A percentile compares a stretch with the other conserved stretches of the same genome.
phyloP scores from a whole-genome alignment of 176 grass and related monocot genomes.

The Ensete ventricosum region DNA sequence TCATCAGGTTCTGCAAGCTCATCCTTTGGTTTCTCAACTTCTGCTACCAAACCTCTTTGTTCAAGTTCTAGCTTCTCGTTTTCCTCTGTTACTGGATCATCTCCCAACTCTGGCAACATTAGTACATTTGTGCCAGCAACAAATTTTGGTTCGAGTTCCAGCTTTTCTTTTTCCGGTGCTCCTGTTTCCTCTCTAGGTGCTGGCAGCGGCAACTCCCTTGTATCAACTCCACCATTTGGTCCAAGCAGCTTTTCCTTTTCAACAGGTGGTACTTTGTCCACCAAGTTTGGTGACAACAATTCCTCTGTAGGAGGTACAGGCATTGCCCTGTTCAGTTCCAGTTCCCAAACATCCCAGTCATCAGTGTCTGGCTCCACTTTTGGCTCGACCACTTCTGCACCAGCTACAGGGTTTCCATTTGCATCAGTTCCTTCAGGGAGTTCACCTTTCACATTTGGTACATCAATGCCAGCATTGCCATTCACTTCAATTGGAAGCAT shows the following conservation, averaged over 20 bases:
- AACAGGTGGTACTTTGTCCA: neutral
- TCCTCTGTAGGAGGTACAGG: neutral
- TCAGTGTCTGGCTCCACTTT: conserved; percentile 5
- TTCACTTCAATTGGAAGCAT: conserved; percentile 4
- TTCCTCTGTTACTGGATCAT: neutral
- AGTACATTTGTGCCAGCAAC: neutral
- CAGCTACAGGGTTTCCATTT: conserved; percentile 3
- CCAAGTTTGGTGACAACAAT: neutral
- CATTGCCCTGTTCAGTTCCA: neutral
- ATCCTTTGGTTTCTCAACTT: conserved; percentile 3
- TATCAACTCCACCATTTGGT: neutral
- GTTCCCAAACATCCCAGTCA: neutral
- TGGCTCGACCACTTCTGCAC: neutral
- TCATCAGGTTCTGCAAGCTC: neutral
- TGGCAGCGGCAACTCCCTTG: neutral
- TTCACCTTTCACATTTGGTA: conserved; percentile 8
- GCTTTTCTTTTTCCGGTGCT: neutral
- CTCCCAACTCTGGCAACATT: conserved; percentile 6
- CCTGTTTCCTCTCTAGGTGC: neutral
- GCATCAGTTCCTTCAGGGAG: conserved; percentile 2
- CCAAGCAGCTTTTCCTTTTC: neutral
- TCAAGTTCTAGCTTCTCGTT: neutral
- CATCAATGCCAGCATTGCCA: conserved; percentile 9
- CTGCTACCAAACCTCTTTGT: neutral
- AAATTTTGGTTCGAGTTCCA: conserved; percentile 8